phyloP scores from a whole-genome alignment of 208 protist species.

The Trypanosoma congolense region DNA sequence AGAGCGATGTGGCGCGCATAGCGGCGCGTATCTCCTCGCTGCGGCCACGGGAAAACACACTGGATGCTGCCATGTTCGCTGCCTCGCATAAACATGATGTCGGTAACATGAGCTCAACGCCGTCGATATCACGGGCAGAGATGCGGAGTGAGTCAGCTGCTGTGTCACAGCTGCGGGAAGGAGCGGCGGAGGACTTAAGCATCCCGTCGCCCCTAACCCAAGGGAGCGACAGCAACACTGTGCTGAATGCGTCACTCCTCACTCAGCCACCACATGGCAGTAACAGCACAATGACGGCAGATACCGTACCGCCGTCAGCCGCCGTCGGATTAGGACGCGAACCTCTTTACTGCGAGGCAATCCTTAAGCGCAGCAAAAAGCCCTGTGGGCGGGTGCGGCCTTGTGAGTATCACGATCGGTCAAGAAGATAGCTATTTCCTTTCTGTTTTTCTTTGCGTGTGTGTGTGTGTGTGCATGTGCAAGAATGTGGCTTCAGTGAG shows the following conservation, averaged over 20 bases:
- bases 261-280: constrained; percentile 5
- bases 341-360: constrained; percentile 31
- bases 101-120: constrained; percentile 8
- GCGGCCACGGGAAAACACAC: constrained; percentile 2
- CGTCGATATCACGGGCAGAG: constrained; percentile 9
- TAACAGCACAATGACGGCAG: not conserved
- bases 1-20: constrained; percentile 18
- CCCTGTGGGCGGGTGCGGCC: constrained; percentile 38
- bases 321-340: not conserved
- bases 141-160: not conserved
- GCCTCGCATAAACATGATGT: constrained; percentile 1
- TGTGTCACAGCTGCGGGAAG: not conserved
- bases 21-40: constrained; percentile 12
- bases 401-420: constrained; percentile 45
- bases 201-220: not conserved
- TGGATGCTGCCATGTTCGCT: constrained; percentile 3
- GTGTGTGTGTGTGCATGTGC: not conserved
- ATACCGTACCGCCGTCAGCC: not conserved
- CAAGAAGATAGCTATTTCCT: constrained; percentile 8
- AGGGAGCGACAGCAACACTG: not conserved
- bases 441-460: not conserved
- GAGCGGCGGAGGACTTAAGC: not conserved
- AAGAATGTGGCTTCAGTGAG: too few species aligned
- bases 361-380: constrained; percentile 45
- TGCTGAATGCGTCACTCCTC: not conserved